Conservation (phyloP, 78 protist genomes). For the Polysphondylium violaceum region DNA sequence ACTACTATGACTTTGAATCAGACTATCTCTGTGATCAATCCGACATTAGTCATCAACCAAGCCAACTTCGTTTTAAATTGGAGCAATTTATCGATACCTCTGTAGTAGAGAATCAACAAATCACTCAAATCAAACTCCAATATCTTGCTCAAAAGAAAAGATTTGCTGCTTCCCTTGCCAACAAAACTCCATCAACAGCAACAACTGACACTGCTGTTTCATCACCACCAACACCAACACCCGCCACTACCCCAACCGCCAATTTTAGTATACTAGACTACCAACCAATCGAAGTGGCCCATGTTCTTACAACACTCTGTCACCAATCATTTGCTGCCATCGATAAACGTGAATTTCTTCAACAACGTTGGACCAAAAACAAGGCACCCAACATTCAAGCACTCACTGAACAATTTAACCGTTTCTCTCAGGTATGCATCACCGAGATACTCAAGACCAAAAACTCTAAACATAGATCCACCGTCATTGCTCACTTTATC, state of each 20-base stretch:
- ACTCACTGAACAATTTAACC: slow-evolving; percentile 47
- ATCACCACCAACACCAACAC: slow-evolving; percentile 11
- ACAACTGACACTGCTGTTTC: background rate
- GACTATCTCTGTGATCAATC: slow-evolving; percentile 10
- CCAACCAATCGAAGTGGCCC: slow-evolving; percentile 41
- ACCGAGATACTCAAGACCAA: slow-evolving; percentile 26
- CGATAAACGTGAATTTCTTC: slow-evolving; percentile 62
- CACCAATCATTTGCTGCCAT: slow-evolving; percentile 41
- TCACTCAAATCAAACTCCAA: slow-evolving; percentile 32
- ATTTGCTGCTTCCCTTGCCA: background rate
- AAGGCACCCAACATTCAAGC: slow-evolving; percentile 69
- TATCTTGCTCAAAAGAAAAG: slow-evolving; percentile 35
- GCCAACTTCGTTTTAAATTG: slow-evolving; percentile 13
- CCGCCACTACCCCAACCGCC: background rate
- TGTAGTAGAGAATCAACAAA: background rate
- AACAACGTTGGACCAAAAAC: slow-evolving; percentile 47
- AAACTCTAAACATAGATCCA: slow-evolving; percentile 21
- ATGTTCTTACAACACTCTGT: slow-evolving; percentile 23
- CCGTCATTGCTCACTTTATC: slow-evolving; percentile 14
- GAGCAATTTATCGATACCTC: slow-evolving; percentile 13
- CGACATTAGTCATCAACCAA: slow-evolving; percentile 48
- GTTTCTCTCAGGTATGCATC: slow-evolving; percentile 32
- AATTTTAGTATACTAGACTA: slow-evolving; percentile 9
- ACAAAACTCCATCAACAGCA: slow-evolving; percentile 2
- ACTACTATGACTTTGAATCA: slow-evolving; percentile 65